Base-by-base conservation (phyloP, 106 monocot species). In the Phalaenopsis equestris region DNA sequence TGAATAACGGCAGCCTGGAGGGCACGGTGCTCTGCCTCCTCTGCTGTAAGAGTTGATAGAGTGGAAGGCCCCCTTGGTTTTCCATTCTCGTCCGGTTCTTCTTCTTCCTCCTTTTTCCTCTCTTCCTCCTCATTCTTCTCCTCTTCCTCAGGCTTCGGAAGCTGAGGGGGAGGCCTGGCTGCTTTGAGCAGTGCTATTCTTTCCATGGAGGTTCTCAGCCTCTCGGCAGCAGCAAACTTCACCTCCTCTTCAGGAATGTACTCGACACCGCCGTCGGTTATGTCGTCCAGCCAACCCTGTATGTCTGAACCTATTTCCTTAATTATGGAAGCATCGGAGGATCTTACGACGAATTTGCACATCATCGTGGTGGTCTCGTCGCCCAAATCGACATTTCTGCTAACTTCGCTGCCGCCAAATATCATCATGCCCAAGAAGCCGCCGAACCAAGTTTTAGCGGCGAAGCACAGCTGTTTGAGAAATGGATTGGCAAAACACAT, bases 331-430 rank as follows among this genome's bases (percentile, higher is more conserved):
- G 88, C 85, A 80, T 98, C 94, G 4, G 98, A 98, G 14, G 98
- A 92, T 23, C 98, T 90, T 1, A 98, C 81, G 1, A 98, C 94
- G 42, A 98, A 98, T 72, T 98, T 98, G 86, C 98, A 98, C 77
- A 98, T 87, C 98, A 98, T 98, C 15, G 94, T 98, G 38, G 98
- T 94, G 0, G 98, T 98, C 78, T 98, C 98, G 61, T 98, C 98
- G 4, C 98, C 98, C 15, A 98, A 84, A 79, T 98, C 98, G 8
- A 98, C 94, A 43, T 98, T 98, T 84, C 98, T 82, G 84, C 94
- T 98, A 41, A 94, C 98, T 85, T 98, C 98, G 74, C 98, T 98
- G 23, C 94, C 94, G 42, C 98, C 98, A 64, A 98, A 98, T 16
- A 98, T 90, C 98, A 98, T 98, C 94, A 98, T 92, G 30, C 94